Conservation (phyloP, 2,329 filamentous ascomycete species). For the Plectosphaerella cucumerina region DNA sequence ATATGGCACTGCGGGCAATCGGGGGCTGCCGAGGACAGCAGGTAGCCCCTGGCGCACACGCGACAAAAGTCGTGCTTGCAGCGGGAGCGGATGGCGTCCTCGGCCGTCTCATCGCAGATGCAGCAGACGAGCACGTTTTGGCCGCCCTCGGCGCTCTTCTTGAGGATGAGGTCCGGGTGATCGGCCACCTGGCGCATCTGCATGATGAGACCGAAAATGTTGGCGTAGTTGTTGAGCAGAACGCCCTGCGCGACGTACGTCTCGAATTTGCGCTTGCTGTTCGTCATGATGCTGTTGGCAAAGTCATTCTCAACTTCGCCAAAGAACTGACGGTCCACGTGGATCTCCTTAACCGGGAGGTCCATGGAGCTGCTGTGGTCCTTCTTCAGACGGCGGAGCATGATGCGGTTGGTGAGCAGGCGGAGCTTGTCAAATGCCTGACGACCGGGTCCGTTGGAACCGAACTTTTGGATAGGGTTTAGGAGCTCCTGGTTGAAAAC, state of each 20-base stretch:
- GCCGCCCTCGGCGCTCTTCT: slow-evolving; percentile 79
- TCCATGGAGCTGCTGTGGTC: slow-evolving; percentile 95
- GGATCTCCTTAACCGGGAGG: slow-evolving; percentile 88
- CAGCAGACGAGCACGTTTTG: slow-evolving; percentile 90
- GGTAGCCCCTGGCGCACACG: slow-evolving; percentile 44
- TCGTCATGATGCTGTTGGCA: slow-evolving; percentile 92
- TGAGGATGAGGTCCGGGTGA: slow-evolving; percentile 89
- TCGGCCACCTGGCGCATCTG: slow-evolving; percentile 98
- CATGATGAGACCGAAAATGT: slow-evolving; percentile 98
- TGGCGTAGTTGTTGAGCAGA: slow-evolving; percentile 95
- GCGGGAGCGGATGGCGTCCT: slow-evolving; percentile 86
- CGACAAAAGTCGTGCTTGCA: slow-evolving; percentile 76
- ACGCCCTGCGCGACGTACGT: slow-evolving; percentile 94
- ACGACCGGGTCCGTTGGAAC: slow-evolving; percentile 56
- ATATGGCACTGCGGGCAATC: slow-evolving; percentile 94
- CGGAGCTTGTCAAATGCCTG: slow-evolving; percentile 78
- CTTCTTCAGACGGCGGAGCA: slow-evolving; percentile 91
- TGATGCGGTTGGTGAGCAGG: slow-evolving; percentile 86
- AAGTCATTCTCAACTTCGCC: slow-evolving; percentile 95
- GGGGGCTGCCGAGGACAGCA: slow-evolving; percentile 70
- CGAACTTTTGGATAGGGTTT: slow-evolving; percentile 70
- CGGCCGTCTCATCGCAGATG: slow-evolving; percentile 93
- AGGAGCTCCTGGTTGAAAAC: slow-evolving; percentile 94
- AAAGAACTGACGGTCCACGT: slow-evolving; percentile 93
- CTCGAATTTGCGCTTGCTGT: slow-evolving; percentile 82